Evolutionary conservation across 2,329 filamentous ascomycete genomes (phyloP), one percentile per base, ranked within the genome.

Genomic region (Coniochaeta sp.): DNA sequence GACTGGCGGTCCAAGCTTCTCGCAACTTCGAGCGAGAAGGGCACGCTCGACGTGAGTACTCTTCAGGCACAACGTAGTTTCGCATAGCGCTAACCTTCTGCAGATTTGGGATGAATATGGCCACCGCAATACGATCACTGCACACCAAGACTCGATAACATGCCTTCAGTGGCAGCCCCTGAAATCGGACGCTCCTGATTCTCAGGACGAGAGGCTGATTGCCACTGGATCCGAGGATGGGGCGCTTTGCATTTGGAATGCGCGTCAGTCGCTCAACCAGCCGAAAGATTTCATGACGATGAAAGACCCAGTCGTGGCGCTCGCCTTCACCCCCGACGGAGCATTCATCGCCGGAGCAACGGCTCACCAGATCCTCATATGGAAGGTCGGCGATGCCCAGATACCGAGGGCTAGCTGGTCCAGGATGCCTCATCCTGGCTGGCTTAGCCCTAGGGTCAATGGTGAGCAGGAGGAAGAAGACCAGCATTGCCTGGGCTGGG

Each of bases 311-410:
- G 77, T 85, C 42, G 75, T 82, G 35, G 76, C 77, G 22, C 69
- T 85, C 2, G 73, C 82, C 1, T 85, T 85, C 54, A 83, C 81
- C 0, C 82, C 82, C 0, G 81, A 85, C 54, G 82, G 82, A 1
- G 75, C 75, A 18, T 83, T 83, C 57, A 76, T 86, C 49, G 82
- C 82, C 0, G 81, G 79, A 4, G 82, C 80, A 5, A 84, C 81
- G 0, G 73, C 73, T 18, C 75, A 77, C 30, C 74, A 73, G 52
- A 78, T 85, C 13, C 66, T 84, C 33, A 83, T 86, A 45, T 86
- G 82, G 81, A 85, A 83, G 61, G 76, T 84, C 12, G 80, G 78
- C 54, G 82, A 81, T 50, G 71, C 77, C 45, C 68, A 71, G 24
- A 72, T 82, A 45, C 82, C 82, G 4, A 72, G 79, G 45, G 82